Percentiles rank a stretch among this genome's conserved stretches.
phyloP scores from a whole-genome alignment of 164 flowering plant species.

The Annona cherimola region DNA sequence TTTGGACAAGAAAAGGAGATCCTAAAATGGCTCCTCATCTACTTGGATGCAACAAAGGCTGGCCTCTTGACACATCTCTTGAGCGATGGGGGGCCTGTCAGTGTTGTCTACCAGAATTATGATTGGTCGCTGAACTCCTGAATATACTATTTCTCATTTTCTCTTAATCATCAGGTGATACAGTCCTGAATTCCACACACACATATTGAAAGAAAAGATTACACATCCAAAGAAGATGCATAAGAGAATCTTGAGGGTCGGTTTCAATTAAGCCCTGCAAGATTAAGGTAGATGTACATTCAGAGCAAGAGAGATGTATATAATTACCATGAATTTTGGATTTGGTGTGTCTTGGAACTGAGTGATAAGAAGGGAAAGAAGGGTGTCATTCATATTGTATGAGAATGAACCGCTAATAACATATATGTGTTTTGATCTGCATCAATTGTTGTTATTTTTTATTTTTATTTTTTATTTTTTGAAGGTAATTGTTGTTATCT shows the following conservation, averaged over 20 bases:
- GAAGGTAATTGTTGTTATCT: too few relatives aligned
- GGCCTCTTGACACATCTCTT: slow-evolving; percentile 84
- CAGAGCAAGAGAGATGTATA: neutral
- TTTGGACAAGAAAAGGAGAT: slow-evolving; percentile 72
- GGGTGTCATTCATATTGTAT: neutral
- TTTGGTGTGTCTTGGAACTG: neutral
- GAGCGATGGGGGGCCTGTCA: slow-evolving; percentile 59
- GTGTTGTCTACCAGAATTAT: slow-evolving; percentile 53
- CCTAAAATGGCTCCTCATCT: slow-evolving; percentile 61
- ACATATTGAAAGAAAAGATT: neutral
- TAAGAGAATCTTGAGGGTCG: neutral
- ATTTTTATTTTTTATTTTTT: too few relatives aligned
- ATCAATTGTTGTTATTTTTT: neutral
- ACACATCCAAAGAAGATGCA: neutral
- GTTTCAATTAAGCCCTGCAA: neutral
- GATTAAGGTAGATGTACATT: neutral
- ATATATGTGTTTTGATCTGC: neutral
- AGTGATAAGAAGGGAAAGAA: neutral
- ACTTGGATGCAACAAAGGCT: slow-evolving; percentile 74
- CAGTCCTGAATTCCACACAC: neutral
- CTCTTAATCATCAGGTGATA: neutral
- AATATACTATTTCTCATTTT: too few relatives aligned
- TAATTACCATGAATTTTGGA: neutral
- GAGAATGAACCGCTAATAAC: neutral
- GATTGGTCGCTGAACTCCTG: slow-evolving; percentile 77